Percentiles rank a stretch among this genome's conserved stretches.
These are phyloP conservation scores for Chaetomium tenue DNA, from an alignment of 495 filamentous ascomycete genomes.

Conservation along the genomic window DNA sequence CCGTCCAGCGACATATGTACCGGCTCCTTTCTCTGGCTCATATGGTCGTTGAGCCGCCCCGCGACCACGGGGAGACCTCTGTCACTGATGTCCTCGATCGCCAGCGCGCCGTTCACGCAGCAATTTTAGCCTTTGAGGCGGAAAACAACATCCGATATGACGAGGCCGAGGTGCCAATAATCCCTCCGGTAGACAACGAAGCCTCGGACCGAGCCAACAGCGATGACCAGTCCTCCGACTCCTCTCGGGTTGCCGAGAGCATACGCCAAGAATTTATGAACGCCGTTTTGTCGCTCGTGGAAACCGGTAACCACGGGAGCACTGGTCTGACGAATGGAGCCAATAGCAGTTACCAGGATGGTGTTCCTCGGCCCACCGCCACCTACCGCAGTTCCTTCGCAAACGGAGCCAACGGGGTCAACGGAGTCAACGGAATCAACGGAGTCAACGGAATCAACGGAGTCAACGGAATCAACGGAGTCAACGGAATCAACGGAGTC, in stretches of 20 bases:
- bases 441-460: no score
- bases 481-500: no score
- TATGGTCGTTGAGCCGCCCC: neutral
- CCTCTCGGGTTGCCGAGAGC: neutral
- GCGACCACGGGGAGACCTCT: neutral
- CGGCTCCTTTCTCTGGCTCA: neutral
- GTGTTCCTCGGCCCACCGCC: no score
- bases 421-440: no score
- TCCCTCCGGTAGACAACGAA: neutral
- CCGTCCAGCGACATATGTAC: neutral
- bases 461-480: no score
- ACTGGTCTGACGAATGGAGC: no score
- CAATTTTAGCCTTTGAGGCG: neutral
- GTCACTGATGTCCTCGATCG: neutral
- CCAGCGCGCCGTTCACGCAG: neutral
- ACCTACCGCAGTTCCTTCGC: no score
- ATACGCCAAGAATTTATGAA: no score
- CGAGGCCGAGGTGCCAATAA: neutral
- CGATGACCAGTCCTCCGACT: neutral
- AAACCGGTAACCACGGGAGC: no score
- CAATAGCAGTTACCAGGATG: no score
- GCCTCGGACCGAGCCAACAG: neutral
- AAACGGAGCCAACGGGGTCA: no score
- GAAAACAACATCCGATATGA: neutral
- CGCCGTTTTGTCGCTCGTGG: no score